Percentiles rank a stretch among this genome's conserved stretches.
These are phyloP conservation scores for Penicillium alfredii DNA, from an alignment of 495 filamentous ascomycete species.

Conservation along the genomic window DNA sequence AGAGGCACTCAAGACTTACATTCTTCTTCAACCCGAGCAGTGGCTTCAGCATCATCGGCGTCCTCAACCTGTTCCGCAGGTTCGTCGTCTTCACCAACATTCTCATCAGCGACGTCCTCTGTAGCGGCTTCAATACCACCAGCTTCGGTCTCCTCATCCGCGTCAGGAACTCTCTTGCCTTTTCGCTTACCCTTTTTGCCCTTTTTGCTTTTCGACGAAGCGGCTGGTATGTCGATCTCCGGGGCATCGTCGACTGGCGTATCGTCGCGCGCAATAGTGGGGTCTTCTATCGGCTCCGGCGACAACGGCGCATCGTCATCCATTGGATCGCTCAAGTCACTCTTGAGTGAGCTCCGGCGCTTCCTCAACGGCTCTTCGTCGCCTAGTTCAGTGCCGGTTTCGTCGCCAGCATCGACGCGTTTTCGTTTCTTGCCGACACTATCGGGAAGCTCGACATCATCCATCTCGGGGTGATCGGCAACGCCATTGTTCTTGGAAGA, in stretches of 20 bases:
- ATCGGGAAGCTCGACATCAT: constrained; percentile 29
- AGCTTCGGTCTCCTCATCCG: constrained; percentile 32
- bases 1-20: constrained; percentile 45
- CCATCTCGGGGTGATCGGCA: constrained; percentile 22
- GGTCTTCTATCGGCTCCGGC: constrained; percentile 33
- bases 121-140: constrained; percentile 20
- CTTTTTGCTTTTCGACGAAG: constrained; percentile 31
- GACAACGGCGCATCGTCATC: constrained; percentile 23
- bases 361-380: constrained; percentile 42
- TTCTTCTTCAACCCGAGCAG: constrained; percentile 56
- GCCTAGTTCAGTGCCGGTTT: constrained; percentile 34
- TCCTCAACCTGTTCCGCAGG: constrained; percentile 37
- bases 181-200: constrained; percentile 43
- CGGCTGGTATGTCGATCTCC: constrained; percentile 31
- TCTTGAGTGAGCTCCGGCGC: constrained; percentile 41
- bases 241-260: constrained; percentile 33
- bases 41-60: constrained; percentile 34
- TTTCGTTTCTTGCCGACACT: constrained; percentile 44
- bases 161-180: constrained; percentile 33
- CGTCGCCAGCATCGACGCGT: constrained; percentile 36
- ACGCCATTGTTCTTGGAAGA: constrained; percentile 29
- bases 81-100: constrained; percentile 42
- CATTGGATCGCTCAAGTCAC: constrained; percentile 40
- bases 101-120: constrained; percentile 31
- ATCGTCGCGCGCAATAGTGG: constrained; percentile 28